phyloP scores from a whole-genome alignment of 2,329 filamentous ascomycete genomes.

The Rhexocercosporidium sp. region DNA sequence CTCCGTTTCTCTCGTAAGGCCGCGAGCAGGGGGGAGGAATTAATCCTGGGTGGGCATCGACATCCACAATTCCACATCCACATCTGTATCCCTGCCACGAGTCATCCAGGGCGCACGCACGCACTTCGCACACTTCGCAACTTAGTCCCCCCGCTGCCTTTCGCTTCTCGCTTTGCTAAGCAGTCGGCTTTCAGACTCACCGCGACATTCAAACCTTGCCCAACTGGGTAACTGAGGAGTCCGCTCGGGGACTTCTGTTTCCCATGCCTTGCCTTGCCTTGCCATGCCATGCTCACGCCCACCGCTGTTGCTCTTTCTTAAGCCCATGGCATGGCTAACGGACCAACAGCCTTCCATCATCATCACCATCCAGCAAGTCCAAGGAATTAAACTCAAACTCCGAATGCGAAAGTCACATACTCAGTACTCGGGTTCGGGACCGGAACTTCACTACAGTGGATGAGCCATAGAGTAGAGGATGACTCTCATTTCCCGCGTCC shows the following conservation, averaged over 20 bases:
- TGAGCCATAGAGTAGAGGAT: constrained; percentile 3
- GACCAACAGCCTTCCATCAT: constrained; percentile 1
- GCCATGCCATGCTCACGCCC: not conserved
- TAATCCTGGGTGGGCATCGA: not conserved
- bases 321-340: not conserved
- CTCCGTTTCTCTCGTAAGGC: constrained; percentile 14
- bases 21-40: not conserved
- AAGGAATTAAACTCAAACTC: constrained; percentile 14
- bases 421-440: not conserved
- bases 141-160: not conserved
- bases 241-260: constrained; percentile 12
- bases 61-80: not conserved
- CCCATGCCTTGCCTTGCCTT: not conserved
- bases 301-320: not conserved
- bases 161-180: constrained; percentile 10
- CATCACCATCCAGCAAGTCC: not conserved
- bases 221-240: not conserved
- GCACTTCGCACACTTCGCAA: constrained; percentile 1
- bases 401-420: constrained; percentile 14
- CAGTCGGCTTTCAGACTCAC: constrained; percentile 11
- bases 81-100: not conserved
- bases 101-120: not conserved
- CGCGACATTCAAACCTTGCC: not conserved
- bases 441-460: not conserved
- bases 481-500: constrained; percentile 14